Conservation (phyloP, 2,329 filamentous ascomycete species). For the Knoxdaviesia proteae region DNA sequence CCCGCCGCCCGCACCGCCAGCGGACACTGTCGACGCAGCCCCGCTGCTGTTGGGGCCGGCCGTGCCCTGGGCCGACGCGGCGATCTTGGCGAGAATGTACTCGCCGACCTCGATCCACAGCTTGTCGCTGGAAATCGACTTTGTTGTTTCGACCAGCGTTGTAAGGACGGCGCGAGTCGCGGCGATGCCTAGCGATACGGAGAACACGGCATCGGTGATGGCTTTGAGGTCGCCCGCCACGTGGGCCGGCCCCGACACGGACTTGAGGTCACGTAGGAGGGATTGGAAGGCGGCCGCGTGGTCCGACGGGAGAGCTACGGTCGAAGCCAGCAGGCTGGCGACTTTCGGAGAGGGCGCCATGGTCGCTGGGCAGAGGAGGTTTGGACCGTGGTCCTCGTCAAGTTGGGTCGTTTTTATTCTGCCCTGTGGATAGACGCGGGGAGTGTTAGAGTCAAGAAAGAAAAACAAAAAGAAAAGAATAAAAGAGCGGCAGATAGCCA, state of each 20-base stretch:
- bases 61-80: constrained; percentile 22
- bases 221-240: constrained; percentile 38
- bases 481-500: no score
- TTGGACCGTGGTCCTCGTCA: no score
- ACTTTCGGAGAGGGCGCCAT: constrained; percentile 21
- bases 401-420: no score
- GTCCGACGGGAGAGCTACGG: constrained; percentile 16
- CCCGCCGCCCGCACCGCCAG: no score
- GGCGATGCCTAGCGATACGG: constrained; percentile 54
- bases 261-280: constrained; percentile 22
- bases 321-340: constrained; percentile 20
- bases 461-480: no score
- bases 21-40: no score
- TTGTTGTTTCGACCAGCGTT: no score
- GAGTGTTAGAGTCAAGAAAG: no score
- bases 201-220: constrained; percentile 46
- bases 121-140: constrained; percentile 23
- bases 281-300: constrained; percentile 24
- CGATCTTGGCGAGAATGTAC: constrained; percentile 47
- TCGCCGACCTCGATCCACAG: constrained; percentile 57
- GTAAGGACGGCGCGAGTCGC: constrained; percentile 39
- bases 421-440: no score
- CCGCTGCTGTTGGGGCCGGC: no score
- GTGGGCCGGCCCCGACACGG: constrained; percentile 17
- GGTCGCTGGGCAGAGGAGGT: constrained; percentile 3